These are phyloP conservation scores for Acer yangbiense DNA, from an alignment of 345 rosid genomes.

Conservation along the genomic window DNA sequence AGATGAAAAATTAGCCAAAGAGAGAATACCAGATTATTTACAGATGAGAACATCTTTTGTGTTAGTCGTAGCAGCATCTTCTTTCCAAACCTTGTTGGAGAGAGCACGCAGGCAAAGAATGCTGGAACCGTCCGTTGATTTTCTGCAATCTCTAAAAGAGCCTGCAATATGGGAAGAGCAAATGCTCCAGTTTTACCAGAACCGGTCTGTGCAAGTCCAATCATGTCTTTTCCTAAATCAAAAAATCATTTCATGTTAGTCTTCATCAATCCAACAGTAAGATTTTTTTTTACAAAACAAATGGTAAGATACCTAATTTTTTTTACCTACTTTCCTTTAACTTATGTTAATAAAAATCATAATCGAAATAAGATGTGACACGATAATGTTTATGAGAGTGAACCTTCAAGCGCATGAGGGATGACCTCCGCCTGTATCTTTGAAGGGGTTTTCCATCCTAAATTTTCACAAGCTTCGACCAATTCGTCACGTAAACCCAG, in stretches of 20 bases:
- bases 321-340: too few species aligned
- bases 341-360: neutral
- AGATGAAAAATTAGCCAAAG: neutral
- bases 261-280: too few species aligned
- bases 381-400: neutral
- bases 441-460: conserved; percentile 78
- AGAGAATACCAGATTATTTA: neutral
- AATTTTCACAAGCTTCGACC: conserved; percentile 66
- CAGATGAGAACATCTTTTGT: neutral
- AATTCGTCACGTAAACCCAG: conserved; percentile 73
- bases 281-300: too few species aligned
- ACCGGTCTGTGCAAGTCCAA: conserved; percentile 93
- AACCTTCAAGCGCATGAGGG: conserved; percentile 84
- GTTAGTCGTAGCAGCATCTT: neutral
- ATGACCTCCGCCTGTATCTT: conserved; percentile 86
- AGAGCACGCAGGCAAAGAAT: conserved; percentile 86
- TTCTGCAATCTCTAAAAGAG: conserved; percentile 61
- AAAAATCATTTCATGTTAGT: conserved; percentile 7
- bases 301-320: neutral
- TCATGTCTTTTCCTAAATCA: conserved; percentile 77
- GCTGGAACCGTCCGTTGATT: conserved; percentile 61
- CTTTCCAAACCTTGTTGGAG: conserved; percentile 73
- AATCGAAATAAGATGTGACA: neutral
- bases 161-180: conserved; percentile 85
- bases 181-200: conserved; percentile 98